Conservation (phyloP, 1,139 yeast species). For the Candida labiduridarum region DNA sequence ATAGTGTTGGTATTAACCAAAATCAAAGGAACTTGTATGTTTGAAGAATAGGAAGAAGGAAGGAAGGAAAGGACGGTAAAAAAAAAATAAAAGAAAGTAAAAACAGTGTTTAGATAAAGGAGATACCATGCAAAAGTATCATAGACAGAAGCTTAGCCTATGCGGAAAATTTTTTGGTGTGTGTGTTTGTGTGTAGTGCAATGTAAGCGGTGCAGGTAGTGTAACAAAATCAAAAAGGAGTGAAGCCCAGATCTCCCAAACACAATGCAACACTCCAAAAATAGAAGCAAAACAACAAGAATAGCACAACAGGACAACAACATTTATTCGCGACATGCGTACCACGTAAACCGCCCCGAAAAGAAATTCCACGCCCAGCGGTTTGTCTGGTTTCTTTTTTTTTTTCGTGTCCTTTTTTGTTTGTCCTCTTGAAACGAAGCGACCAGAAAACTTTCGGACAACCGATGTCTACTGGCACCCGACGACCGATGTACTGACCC, state of each 20-base stretch:
- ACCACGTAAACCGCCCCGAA: too few relatives aligned
- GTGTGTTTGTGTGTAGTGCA: background rate
- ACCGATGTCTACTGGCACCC: too few relatives aligned
- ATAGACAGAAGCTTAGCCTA: background rate
- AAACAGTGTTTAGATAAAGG: background rate
- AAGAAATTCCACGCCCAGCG: too few relatives aligned
- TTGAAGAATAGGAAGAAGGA: too few relatives aligned
- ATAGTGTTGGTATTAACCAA: background rate
- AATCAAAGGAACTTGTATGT: background rate
- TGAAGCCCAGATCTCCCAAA: background rate
- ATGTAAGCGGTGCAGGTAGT: background rate
- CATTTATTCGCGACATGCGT: too few relatives aligned
- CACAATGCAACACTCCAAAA: background rate
- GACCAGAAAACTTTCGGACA: too few relatives aligned
- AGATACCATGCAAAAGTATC: background rate
- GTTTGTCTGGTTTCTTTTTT: too few relatives aligned
- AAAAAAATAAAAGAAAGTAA: slow-evolving; percentile 1
- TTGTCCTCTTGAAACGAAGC: too few relatives aligned
- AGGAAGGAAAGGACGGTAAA: background rate
- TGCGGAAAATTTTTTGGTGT: background rate
- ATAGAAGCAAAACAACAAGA: background rate
- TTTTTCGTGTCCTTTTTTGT: too few relatives aligned
- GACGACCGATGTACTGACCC: too few relatives aligned
- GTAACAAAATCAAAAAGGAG: slow-evolving; percentile 3
- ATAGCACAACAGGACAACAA: background rate